Percentiles rank a stretch among this genome's conserved stretches.
These are phyloP conservation scores for Myxozyma monticola DNA, from an alignment of 805 yeast genomes.

Conservation along the genomic window DNA sequence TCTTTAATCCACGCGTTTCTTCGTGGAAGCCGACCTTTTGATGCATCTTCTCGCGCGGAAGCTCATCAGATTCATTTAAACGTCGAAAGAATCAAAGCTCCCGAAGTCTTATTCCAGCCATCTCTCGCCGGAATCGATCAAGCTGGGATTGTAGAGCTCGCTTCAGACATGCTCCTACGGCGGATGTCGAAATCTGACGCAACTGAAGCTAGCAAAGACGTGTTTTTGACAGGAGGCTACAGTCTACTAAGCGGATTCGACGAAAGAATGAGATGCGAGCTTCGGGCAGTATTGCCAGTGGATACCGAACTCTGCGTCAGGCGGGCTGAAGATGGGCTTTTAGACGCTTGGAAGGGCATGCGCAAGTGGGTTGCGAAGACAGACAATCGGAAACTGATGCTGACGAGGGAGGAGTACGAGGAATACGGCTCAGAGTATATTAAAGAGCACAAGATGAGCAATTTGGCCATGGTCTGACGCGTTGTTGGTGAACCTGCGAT, in stretches of 20 bases:
- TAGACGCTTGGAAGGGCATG: slow-evolving; percentile 96
- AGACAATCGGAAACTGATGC: slow-evolving; percentile 45
- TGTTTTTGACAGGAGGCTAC: slow-evolving; percentile 86
- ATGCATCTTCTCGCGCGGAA: slow-evolving; percentile 78
- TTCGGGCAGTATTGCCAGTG: slow-evolving; percentile 68
- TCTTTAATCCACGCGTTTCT: slow-evolving; percentile 78
- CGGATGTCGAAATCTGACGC: slow-evolving; percentile 58
- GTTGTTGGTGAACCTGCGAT: neutral
- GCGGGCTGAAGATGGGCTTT: slow-evolving; percentile 62
- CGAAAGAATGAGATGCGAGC: slow-evolving; percentile 67
- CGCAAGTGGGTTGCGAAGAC: slow-evolving; percentile 64
- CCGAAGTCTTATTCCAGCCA: slow-evolving; percentile 91
- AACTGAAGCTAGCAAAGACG: slow-evolving; percentile 51
- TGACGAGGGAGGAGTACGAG: slow-evolving; percentile 72
- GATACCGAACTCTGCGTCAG: slow-evolving; percentile 62
- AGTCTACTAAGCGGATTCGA: slow-evolving; percentile 64
- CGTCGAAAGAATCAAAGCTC: slow-evolving; percentile 86
- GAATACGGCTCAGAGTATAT: slow-evolving; percentile 90
- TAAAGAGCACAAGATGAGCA: slow-evolving; percentile 81
- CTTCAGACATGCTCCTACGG: slow-evolving; percentile 62
- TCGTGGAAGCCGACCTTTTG: slow-evolving; percentile 80
- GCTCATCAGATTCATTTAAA: slow-evolving; percentile 89
- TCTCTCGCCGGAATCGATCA: slow-evolving; percentile 93
- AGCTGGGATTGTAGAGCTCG: slow-evolving; percentile 84
- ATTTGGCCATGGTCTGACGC: slow-evolving; percentile 36